Base-by-base conservation (phyloP, 352 stramenopile genomes). In the Globisporangium alternatum region DNA sequence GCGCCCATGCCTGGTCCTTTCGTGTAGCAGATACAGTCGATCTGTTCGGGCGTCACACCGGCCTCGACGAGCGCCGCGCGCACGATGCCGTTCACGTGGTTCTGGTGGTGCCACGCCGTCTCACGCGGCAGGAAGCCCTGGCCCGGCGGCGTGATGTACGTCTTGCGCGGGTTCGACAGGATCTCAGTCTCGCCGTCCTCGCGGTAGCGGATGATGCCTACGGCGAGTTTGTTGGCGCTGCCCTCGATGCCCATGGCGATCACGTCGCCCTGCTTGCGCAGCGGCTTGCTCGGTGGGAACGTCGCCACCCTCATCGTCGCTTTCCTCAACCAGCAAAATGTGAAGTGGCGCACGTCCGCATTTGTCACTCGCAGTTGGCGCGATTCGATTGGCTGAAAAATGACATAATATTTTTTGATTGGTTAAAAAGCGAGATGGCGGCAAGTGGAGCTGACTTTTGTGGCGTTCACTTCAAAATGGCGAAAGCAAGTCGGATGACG, bases 51-150 rank as follows among this genome's bases (percentile, higher is more conserved):
- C 37, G 67, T 77, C 33, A 98, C 47, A 19, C 87, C 87, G 5
- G 98, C 97, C 70, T 99, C 94, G 7, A 69, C 59, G 43, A 99
- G 78, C n/a, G 97, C 97, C 25, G 90, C 82, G 51, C 91, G 87
- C 35, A 99, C 93, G 52, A 99, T 86, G 56, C 88, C 85, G 19
- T 98, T 88, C 44, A 99, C 88, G 71, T 98, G 93, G 70, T 96
- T 86, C 81, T 99, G 97, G 83, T 99, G 98, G 83, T 99, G 98
- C 90, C 89, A 98, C 35, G 97, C 94, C 10, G 98, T 99, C 81
- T 99, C 96, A 41, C 97, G 89, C 37, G 98, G 98, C 57, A 99
- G 70, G 68, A 99, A 99, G 10, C 98, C 98, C 56, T 98, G 86
- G 22, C 98, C 98, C 1, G 96, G 87, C 3, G 98, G 97, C 54